Evolutionary conservation across 2,329 filamentous ascomycete genomes (phyloP), one percentile per base, ranked within the genome.

Genomic region (Colletotrichum camelliae): DNA sequence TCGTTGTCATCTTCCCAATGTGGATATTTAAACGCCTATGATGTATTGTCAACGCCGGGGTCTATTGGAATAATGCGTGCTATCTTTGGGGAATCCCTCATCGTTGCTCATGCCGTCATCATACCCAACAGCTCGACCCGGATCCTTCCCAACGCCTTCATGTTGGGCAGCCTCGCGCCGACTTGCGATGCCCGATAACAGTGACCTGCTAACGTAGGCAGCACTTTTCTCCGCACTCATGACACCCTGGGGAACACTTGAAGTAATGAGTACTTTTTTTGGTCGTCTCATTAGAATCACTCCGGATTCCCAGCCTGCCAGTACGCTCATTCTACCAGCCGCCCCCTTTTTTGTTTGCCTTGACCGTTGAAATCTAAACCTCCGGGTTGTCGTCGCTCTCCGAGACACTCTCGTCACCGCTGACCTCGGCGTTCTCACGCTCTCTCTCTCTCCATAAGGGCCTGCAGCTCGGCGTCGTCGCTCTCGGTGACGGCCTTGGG

Each of bases 381-480:
- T 76, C 74, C 60, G 74, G 74, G 83, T 95, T 96, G 84, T 98
- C 97, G 83, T 98, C 97, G 84, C 95, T 98, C 87, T 98, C 96
- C 83, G 95, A 98, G 85, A 95, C 91, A 85, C 96, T 97, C 90
- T 99, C 97, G 84, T 99, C 97, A 82, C 97, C 97, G 85, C 96
- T 98, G 83, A 99, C 95, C 86, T 99, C 95, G 84, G 95, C 95
- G 87, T 99, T 99, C 91, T 98, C 96, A 79, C 95, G 94, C 89
- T 98, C 97, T 79, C 95, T 93, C 93, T 98, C n/a, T 98, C 91
- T 98, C 97, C 97, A 99, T 99, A 79, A 99, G 91, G 68, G 96
- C 97, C 86, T 98, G 96, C 79, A 99, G 90, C 87, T 98, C 96
- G 31, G 96, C 97, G 83, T 99, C 97, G 82, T 99, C 97, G 85